Base-by-base conservation (phyloP, 257 asterid species). In the Forsythia suspensa region DNA sequence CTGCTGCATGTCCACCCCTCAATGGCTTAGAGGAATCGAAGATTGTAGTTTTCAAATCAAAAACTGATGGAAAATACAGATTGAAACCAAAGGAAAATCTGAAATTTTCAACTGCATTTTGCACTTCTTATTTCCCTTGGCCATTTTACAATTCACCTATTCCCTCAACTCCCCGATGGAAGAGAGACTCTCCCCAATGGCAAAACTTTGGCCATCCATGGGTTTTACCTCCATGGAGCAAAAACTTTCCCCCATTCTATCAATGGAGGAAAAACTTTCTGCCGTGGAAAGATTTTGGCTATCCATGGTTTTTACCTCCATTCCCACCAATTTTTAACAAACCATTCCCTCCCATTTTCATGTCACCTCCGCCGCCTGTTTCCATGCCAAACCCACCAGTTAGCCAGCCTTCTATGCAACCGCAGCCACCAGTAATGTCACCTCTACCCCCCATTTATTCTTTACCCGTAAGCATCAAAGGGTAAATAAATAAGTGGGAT, bases 1-100 rank as follows among this genome's bases (percentile, higher is more conserved):
- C 91, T 5, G 81, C 92, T 2, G 65, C 80, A 12, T 95, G 99
- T 82, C 92, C 98, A 0, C 85, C 93, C 40, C 91, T 85, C 77
- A 55, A 82, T n/a, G 91, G 91, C 38, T 24, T 90, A 0, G 92
- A 95, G 59, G 88, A 91, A 40, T 38, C 91, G 76, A 85, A 82
- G 71, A 82, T 88, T 34, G 37, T 80, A n/a, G 46, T 63, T 24
- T 24, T 29, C 37, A 71, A 24, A 21, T 71, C 46, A 71, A 42
- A 71, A 16, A 16, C 5, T 18, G 5, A 37, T 70, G 74, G 51
- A 70, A 70, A 42, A 38, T 40, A 37, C 74, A 38, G 1, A 21
- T 29, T 63, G 37, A 24, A 24, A 21, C 13, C 39, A 21, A 63
- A 63, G 12, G 69, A 13, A 9, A 63, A 21, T 63, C 37, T 63